Evolutionary conservation across 257 asterid species (phyloP).

Genomic region (Solanum pinnatisectum): DNA sequence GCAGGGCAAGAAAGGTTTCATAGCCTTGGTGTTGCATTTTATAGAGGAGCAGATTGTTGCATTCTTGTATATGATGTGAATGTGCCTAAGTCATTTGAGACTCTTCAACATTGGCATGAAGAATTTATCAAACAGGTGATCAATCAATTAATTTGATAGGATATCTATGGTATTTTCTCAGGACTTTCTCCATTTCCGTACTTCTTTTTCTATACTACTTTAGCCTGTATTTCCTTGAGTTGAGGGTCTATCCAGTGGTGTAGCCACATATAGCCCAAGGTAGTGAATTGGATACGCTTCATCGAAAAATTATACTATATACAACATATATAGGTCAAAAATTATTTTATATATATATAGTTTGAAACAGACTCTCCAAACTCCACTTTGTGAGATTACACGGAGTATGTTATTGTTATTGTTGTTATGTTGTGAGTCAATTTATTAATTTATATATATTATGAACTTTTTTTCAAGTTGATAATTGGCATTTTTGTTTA

Average conservation of each 20-base stretch:
- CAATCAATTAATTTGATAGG: neutral
- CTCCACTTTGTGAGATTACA: too few species aligned
- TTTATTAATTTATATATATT: neutral
- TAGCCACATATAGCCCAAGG: neutral
- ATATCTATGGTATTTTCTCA: neutral
- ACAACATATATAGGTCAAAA: too few species aligned
- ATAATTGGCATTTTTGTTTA: neutral
- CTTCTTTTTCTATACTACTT: too few species aligned
- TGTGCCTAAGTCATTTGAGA: conserved; percentile 64
- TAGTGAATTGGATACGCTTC: neutral
- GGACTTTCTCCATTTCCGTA: too few species aligned
- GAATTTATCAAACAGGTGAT: conserved; percentile 69
- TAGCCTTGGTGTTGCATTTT: conserved; percentile 76
- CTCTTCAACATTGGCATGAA: conserved; percentile 69
- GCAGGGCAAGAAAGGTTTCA: conserved; percentile 94
- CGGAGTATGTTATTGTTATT: neutral
- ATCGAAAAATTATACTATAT: too few species aligned
- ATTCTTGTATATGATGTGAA: conserved; percentile 73
- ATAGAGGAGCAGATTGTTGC: conserved; percentile 94
- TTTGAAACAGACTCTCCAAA: neutral
- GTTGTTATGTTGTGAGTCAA: neutral
- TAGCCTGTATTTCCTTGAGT: neutral
- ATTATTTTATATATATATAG: too few species aligned
- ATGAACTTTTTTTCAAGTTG: neutral
- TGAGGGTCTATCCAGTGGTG: neutral